Evolutionary conservation across 2,329 filamentous ascomycete genomes (phyloP), one percentile per base, ranked within the genome.

Genomic region (Microdochium bolleyi): DNA sequence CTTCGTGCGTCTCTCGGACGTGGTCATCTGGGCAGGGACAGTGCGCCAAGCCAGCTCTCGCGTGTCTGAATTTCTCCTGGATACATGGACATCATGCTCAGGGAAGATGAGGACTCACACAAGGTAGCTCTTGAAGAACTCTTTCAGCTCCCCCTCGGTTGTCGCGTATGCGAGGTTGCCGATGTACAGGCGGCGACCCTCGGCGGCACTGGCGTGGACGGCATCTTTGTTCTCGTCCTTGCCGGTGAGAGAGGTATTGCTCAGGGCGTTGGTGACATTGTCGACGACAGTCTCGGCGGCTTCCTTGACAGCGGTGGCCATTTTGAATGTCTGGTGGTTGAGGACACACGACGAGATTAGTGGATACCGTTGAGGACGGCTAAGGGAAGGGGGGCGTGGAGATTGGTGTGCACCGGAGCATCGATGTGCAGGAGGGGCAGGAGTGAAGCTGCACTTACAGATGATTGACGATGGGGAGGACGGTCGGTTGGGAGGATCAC

Each of bases 111-210:
- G n/a, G 41, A 89, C 92, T 83, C 84, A 99, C 94, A 99, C 90
- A 81, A 94, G 88, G 83, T 96, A 97, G 76, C 87, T 89, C 83
- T 94, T 92, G 88, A 99, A 99, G 84, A 99, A 99, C 67, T 94
- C 89, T 83, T 95, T 96, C 84, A 99, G 90, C 87, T 96, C 91
- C 87, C 89, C 94, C 89, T 97, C 94, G 75, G 91, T 96, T 86
- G 94, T 97, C 87, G 92, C 92, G 76, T 99, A 99, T 70, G 94
- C 94, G 85, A 99, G 89, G 83, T 99, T 99, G 82, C 94, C 94
- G 81, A 99, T 97, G 81, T 99, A 99, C 69, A 99, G 88, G 80
- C 94, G 90, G 81, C 94, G 90, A 75, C 94, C 92, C 83, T 99
- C 94, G 76, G 92, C 92, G 75, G 94, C 94, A 79, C 91, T 96